Evolutionary conservation across 2,329 filamentous ascomycete genomes (phyloP).

Genomic region (Diplocarpon rosae): DNA sequence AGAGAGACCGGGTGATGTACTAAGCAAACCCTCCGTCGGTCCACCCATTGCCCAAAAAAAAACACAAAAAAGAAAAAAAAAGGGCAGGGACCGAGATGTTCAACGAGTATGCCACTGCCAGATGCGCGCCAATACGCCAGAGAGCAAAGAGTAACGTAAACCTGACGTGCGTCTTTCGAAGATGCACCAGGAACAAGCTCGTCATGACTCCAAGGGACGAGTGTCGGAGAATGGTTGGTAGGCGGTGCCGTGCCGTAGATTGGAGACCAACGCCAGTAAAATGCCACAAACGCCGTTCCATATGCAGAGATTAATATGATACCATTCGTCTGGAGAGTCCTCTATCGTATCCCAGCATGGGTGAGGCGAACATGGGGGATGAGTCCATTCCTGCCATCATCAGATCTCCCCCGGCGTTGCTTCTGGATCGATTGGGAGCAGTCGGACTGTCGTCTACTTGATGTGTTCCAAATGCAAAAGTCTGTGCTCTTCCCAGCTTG

Average conservation of each 20-base stretch:
- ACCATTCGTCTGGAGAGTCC: constrained; percentile 49
- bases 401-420: constrained; percentile 13
- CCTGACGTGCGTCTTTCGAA: constrained; percentile 13
- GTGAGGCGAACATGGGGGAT: constrained; percentile 22
- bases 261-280: constrained; percentile 17
- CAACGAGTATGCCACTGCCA: constrained; percentile 19
- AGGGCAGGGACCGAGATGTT: constrained; percentile 13
- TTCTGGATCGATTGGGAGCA: constrained; percentile 26
- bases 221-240: constrained; percentile 6
- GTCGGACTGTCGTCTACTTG: constrained; percentile 49
- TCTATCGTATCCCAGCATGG: constrained; percentile 36
- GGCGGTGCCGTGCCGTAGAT: constrained; percentile 9
- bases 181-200: constrained; percentile 6
- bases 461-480: constrained; percentile 82
- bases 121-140: constrained; percentile 23
- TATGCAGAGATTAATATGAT: constrained; percentile 41
- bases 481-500: constrained; percentile 78
- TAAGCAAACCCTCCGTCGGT: too few relatives aligned
- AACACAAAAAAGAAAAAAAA: too few relatives aligned
- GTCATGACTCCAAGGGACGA: constrained; percentile 9
- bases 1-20: not conserved
- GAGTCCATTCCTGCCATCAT: constrained; percentile 32
- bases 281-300: constrained; percentile 17
- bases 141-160: constrained; percentile 15
- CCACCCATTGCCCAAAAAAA: too few relatives aligned